These are phyloP conservation scores for Gentiana dahurica DNA, from an alignment of 257 asterid species.

Conservation along the genomic window DNA sequence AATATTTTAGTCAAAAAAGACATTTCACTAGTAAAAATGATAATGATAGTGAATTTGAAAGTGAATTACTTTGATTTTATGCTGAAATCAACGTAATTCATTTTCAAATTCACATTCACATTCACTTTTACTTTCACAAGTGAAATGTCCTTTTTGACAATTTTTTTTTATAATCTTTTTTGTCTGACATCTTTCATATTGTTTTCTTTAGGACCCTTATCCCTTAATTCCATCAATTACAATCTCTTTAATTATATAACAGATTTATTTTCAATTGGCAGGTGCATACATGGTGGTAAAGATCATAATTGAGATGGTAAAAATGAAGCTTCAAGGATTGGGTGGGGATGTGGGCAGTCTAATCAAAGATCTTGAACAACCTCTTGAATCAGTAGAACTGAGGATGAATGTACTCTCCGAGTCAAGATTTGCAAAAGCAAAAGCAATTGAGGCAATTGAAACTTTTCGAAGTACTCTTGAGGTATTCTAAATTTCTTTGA, in stretches of 20 bases:
- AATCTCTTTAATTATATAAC: too few species aligned
- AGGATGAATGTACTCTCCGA: conserved; percentile 66
- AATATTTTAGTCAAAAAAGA: too few species aligned
- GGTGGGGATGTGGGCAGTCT: conserved; percentile 68
- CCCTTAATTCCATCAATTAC: too few species aligned
- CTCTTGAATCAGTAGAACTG: conserved; percentile 63
- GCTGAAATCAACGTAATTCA: too few species aligned
- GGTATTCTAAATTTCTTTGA: conserved; percentile 22
- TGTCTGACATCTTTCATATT: too few species aligned
- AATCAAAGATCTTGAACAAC: conserved; percentile 70
- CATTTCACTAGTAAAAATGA: too few species aligned
- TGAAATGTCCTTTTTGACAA: too few species aligned
- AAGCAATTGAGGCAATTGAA: conserved; percentile 59
- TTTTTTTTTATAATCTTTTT: background rate
- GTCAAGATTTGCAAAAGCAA: conserved; percentile 66
- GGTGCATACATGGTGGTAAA: conserved; percentile 93
- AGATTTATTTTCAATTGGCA: background rate
- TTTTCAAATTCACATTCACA: too few species aligned
- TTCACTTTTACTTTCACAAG: too few species aligned
- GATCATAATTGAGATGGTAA: conserved; percentile 83
- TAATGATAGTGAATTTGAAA: too few species aligned
- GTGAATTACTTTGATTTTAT: too few species aligned
- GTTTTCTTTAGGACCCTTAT: too few species aligned
- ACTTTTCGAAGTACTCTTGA: conserved; percentile 49
- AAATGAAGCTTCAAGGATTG: conserved; percentile 75